Percentiles rank a stretch among this genome's conserved stretches.
phyloP scores from a whole-genome alignment of 192 early-diverging fungal genomes.

The Backusella macrospora region DNA sequence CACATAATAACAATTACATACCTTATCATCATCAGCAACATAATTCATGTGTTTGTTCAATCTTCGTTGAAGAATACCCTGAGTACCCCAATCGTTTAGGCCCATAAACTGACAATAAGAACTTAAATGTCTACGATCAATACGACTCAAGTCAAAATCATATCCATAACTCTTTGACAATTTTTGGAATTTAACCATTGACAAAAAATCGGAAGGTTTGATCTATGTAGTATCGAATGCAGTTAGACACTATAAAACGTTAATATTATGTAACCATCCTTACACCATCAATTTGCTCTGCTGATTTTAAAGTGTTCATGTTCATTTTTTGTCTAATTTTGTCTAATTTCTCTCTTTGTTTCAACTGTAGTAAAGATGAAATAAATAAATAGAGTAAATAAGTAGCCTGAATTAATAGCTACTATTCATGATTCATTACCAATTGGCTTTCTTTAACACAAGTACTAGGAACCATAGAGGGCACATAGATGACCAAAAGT shows the following conservation, averaged over 20 bases:
- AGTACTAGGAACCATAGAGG: slow-evolving; percentile 55
- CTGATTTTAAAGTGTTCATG: slow-evolving; percentile 45
- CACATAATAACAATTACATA: neutral
- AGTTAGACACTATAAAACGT: no score
- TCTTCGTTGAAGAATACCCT: slow-evolving; percentile 49
- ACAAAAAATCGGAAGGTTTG: slow-evolving; percentile 43
- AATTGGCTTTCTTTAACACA: slow-evolving; percentile 52
- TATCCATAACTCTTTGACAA: slow-evolving; percentile 47
- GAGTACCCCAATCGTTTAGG: slow-evolving; percentile 47
- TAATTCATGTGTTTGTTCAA: slow-evolving; percentile 48
- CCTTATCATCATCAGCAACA: slow-evolving; percentile 47
- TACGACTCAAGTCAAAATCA: slow-evolving; percentile 47
- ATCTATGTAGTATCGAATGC: slow-evolving; percentile 30
- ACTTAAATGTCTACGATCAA: slow-evolving; percentile 49
- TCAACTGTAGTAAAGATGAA: slow-evolving; percentile 33
- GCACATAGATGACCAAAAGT: slow-evolving; percentile 52
- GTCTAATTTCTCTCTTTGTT: slow-evolving; percentile 48
- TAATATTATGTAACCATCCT: neutral
- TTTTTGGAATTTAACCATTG: slow-evolving; percentile 36
- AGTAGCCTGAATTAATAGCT: neutral
- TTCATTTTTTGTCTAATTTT: slow-evolving; percentile 49
- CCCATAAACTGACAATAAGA: slow-evolving; percentile 62
- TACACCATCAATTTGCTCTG: slow-evolving; percentile 43
- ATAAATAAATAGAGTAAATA: neutral
- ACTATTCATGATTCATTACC: slow-evolving; percentile 32